Conservation (phyloP, 768 basidiomycete genomes). For the Dacryopinax spathularia region DNA sequence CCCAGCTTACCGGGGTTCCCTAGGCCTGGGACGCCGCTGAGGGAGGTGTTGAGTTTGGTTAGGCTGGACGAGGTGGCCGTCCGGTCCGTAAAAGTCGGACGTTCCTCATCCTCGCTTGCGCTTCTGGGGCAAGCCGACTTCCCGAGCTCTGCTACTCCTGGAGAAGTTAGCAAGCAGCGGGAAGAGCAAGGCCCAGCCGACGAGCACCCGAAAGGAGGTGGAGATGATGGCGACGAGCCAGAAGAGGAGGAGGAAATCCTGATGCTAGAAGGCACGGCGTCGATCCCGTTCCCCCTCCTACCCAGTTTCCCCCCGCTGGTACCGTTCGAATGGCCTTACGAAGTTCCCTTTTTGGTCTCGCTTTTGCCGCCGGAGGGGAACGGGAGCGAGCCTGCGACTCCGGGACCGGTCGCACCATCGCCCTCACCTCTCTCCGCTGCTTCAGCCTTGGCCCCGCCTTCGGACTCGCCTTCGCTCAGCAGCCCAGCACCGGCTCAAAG, state of each 20-base stretch:
- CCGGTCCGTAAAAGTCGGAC: too few species aligned
- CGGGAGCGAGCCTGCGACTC: neutral
- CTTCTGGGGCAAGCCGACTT: too few species aligned
- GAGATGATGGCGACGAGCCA: neutral
- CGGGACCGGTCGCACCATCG: too few species aligned
- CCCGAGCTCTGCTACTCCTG: too few species aligned
- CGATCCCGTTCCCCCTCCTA: neutral
- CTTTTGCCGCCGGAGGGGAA: slow-evolving; percentile 25
- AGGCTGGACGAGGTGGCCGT: neutral
- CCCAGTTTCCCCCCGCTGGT: neutral
- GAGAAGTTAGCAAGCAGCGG: too few species aligned
- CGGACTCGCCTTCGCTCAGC: too few species aligned
- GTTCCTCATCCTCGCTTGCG: neutral
- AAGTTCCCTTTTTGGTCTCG: slow-evolving; percentile 47
- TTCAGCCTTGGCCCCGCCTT: too few species aligned
- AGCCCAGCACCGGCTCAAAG: neutral
- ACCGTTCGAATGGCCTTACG: neutral
- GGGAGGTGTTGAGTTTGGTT: neutral
- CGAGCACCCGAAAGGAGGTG: too few species aligned
- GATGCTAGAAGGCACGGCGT: neutral
- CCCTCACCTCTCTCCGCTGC: too few species aligned
- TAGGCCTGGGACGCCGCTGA: neutral
- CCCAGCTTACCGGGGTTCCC: neutral
- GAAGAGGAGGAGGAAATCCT: neutral
- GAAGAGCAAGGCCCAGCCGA: too few species aligned